These are phyloP conservation scores for Hirsutella minnesotensis DNA, from an alignment of 2,329 filamentous ascomycete genomes.

Conservation along the genomic window DNA sequence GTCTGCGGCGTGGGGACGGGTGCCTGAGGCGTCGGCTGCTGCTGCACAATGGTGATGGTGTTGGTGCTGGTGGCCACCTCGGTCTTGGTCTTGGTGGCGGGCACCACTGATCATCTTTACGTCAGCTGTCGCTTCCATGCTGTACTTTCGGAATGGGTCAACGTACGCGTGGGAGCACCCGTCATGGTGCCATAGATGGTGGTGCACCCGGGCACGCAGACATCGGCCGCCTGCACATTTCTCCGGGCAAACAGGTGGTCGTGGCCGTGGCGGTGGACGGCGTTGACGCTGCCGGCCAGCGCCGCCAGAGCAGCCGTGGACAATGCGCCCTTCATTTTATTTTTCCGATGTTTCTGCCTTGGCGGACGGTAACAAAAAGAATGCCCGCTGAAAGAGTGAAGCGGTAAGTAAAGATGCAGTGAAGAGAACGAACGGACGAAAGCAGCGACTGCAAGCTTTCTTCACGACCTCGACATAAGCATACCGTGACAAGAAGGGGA, in stretches of 20 bases:
- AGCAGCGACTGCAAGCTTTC: constrained; percentile 30
- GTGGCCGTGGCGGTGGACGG: constrained; percentile 53
- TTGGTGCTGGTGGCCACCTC: constrained; percentile 11
- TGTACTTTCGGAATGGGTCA: neutral
- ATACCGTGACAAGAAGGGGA: constrained; percentile 26
- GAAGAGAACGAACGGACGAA: constrained; percentile 38
- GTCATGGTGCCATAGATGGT: constrained; percentile 63
- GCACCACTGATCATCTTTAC: constrained; percentile 23
- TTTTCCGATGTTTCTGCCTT: neutral
- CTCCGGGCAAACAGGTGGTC: constrained; percentile 47
- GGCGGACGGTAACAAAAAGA: constrained; percentile 36
- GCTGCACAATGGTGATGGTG: constrained; percentile 6
- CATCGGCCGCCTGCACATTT: constrained; percentile 24
- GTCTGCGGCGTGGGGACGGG: constrained; percentile 40
- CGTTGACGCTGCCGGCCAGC: constrained; percentile 43
- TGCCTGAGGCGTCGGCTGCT: constrained; percentile 10
- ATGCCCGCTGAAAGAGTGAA: constrained; percentile 85
- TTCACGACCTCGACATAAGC: constrained; percentile 39
- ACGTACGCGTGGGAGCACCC: constrained; percentile 54
- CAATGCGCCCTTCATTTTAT: constrained; percentile 64
- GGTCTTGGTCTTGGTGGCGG: constrained; percentile 15
- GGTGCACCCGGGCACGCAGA: constrained; percentile 53
- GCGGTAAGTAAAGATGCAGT: constrained; percentile 41
- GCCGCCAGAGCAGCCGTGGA: constrained; percentile 54
- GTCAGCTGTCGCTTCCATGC: neutral